Evolutionary conservation across 2,329 filamentous ascomycete species (phyloP), one percentile per base, ranked within the genome.

Genomic region (Stachybotrys elegans): DNA sequence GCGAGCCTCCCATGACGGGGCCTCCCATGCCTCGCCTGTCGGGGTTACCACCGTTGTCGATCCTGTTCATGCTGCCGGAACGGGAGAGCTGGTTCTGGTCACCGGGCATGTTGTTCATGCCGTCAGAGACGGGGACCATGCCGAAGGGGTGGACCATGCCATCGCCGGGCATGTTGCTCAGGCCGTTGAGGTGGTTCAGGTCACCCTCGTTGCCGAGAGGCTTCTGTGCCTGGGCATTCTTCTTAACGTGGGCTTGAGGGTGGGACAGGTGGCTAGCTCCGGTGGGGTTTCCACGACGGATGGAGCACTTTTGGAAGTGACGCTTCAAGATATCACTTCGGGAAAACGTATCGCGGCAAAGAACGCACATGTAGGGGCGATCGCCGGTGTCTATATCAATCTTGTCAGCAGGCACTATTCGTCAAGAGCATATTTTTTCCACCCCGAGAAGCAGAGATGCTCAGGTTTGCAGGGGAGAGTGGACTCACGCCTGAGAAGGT

Each of bases 251-350:
- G 52, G 88, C 86, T 67, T 92, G 87, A 27, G 90, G 88, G 69
- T 96, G 90, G 55, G 91, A 94, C 67, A 98, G 70, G 71, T 98
- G 93, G 61, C 88, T 95, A 51, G 89, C 89, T 56, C 91, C 91
- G 14, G 90, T 95, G 43, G 93, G 92, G 69, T 97, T 97, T 46
- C 93, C 93, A 62, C 93, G 85, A 58, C 93, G 84, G 53, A 96
- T 89, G 31, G 93, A 96, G 72, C 93, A 98, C 75, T 98, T 98
- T 68, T 96, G 91, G 71, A 97, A 98, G 71, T 98, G 93, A 53
- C 93, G 88, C 76, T 98, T 98, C 59, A 98, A 73, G 53, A 98
- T 97, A 63, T 98, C 93, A 76, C 90, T 95, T 65, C 93, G 85
- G 40, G 89, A 95, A 70, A 98, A 98, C 25, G 91, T 97, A 68